Base-by-base conservation (phyloP, 1,284 basidiomycete species). In the Fomes fomentarius region DNA sequence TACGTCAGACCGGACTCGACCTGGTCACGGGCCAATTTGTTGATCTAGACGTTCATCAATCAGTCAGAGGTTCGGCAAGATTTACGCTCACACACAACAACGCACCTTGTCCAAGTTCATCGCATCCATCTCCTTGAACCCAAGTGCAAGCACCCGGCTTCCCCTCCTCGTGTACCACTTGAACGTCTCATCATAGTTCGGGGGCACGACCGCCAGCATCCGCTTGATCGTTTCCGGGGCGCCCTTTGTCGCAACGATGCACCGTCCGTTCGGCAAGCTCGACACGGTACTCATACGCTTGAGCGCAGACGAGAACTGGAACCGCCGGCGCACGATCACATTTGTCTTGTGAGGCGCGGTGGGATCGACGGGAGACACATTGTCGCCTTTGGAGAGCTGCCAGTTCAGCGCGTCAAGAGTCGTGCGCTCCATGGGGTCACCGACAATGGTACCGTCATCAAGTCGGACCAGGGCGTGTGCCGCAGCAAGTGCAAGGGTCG, bases 381-480 rank as follows among this genome's bases (percentile, higher is more conserved):
- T 72, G 66, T 96, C 93, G 81, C 92, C 92, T 73, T 89, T 91
- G 34, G 78, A 79, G 19, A 99, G 72, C 60, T 87, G 85, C 96
- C 96, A 99, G 54, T 93, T 87, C 42, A 99, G 80, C 1, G 94
- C 91, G 61, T 95, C 93, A 15, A 99, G 76, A 0, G 96, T 96
- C 0, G 93, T 96, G 76, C 96, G 96, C 73, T 99, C 96, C 96
- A 99, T 99, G 0, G 97, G 96, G 70, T 99, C 97, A 14, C 96
- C 97, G 31, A 99, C 96, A 33, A 97, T 79, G 1, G 87, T 89
- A 4, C 94, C 96, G 66, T 98, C 95, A 62, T 94, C 92, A 34
- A 99, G 81, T 47, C 93, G 81, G 19, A 99, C 96, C 3, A 99
- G 79, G 0, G 97, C 96, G 68, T 99, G 97, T 0, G 97, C 96